phyloP scores from a whole-genome alignment of 2,329 filamentous ascomycete genomes.

The Fusarium mangiferae region DNA sequence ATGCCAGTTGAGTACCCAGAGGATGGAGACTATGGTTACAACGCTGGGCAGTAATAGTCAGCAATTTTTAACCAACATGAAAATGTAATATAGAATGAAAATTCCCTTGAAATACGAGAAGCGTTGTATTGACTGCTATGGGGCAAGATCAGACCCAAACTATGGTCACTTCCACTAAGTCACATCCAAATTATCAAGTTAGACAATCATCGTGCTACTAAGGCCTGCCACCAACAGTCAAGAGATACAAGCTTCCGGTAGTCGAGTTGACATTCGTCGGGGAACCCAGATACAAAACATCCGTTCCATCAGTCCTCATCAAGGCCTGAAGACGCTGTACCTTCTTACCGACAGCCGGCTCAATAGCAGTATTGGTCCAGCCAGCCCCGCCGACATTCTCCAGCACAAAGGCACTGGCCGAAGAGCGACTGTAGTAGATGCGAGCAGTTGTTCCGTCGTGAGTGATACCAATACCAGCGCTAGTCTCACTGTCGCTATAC shows the following conservation, averaged over 20 bases:
- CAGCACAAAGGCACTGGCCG: conserved; percentile 20
- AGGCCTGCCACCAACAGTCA: background rate
- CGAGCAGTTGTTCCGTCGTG: conserved; percentile 9
- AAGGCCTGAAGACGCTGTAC: conserved; percentile 20
- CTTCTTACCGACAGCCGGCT: conserved; percentile 2
- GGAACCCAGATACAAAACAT: conserved; percentile 19
- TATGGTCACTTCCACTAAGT: background rate
- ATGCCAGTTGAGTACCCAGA: background rate
- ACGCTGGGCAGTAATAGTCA: background rate
- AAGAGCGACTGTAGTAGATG: conserved; percentile 10
- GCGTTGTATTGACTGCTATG: background rate
- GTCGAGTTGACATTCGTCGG: conserved; percentile 22
- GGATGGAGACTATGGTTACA: background rate
- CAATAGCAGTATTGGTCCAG: conserved; percentile 20
- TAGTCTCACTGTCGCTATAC: conserved; percentile 3
- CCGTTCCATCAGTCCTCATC: conserved; percentile 19
- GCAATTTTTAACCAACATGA: background rate
- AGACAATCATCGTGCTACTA: background rate
- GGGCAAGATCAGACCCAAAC: accelerated
- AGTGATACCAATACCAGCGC: conserved; percentile 9
- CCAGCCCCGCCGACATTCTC: conserved; percentile 8
- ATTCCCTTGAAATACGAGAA: background rate
- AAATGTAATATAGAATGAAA: background rate
- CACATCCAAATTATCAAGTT: background rate
- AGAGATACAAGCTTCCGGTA: conserved; percentile 19